Evolutionary conservation across 768 basidiomycete genomes (phyloP), one percentile per base, ranked within the genome.

Genomic region (Dentipellis fragilis): DNA sequence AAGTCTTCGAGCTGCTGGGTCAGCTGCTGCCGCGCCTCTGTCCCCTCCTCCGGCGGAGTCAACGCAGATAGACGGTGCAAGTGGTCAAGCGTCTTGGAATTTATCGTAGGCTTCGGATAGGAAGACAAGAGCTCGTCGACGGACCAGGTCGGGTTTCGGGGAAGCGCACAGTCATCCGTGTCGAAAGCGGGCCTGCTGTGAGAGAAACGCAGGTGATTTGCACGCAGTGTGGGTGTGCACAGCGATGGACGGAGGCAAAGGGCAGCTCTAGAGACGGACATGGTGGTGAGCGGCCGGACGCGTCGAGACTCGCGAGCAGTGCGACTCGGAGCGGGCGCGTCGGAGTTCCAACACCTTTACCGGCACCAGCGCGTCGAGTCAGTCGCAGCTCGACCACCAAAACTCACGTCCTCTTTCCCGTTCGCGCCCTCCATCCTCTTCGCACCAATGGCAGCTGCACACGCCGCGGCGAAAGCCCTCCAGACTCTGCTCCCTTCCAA

Each of bases 51-150:
- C 1, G 89, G 90, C 1, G 87, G 81, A 23, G 77, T 65, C 46
- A 93, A 75, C 36, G 90, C 89, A 49, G 89, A 83, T 48, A 89
- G 76, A 39, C 82, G 71, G 63, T 92, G 83, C 3, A 92, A 76
- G 49, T 75, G 83, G 37, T 73, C 74, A 54, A 93, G 71, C 0
- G 81, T 85, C 21, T 69, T 61, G 7, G 80, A 64, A 7, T 81
- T 73, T 49, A 92, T 72, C 1, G 72, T 72, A 16, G 88, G 88
- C 11, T 74, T 78, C 2, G 87, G 82, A 64, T 90, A 92, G 4
- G 88, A 89, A 6, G 86, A 84, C 6, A 92, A 69, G 9, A 92
- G 76, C 49, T 84, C 72, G 62, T 83, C 76, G 49, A 93, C 84
- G 53, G 90, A 92, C 90, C 90, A 92, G 0, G 85, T 84, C 19